Conservation (phyloP, 345 rosid species). For the Murraya koenigii region DNA sequence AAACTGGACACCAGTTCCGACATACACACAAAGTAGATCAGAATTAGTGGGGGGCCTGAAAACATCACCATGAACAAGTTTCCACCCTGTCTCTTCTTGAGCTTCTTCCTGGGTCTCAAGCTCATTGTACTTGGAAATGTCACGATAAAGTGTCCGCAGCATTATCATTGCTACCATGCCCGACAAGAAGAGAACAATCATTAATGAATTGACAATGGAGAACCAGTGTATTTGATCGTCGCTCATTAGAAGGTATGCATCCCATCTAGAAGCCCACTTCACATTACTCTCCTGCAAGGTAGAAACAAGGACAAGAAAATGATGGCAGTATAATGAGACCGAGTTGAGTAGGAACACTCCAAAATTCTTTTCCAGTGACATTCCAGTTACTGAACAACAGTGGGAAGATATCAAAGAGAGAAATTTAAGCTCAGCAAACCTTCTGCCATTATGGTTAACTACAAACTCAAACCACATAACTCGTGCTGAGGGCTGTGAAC, state of each 20-base stretch:
- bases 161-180: conserved; percentile 90
- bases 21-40: conserved; percentile 64
- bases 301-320: conserved; percentile 13
- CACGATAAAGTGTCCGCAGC: conserved; percentile 78
- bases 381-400: background rate
- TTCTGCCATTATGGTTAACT: background rate
- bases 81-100: conserved; percentile 89
- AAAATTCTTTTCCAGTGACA: background rate
- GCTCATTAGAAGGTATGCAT: conserved; percentile 77
- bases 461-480: background rate
- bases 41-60: conserved; percentile 73
- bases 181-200: conserved; percentile 80
- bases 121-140: conserved; percentile 75
- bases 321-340: conserved; percentile 9
- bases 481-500: background rate
- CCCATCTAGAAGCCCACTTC: conserved; percentile 93
- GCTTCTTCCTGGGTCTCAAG: conserved; percentile 88
- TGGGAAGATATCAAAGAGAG: background rate
- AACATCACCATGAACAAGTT: conserved; percentile 77
- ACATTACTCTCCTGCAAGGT: conserved; percentile 64
- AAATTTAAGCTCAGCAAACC: background rate
- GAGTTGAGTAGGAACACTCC: background rate
- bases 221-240: conserved; percentile 87
- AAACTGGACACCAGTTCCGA: conserved; percentile 77
- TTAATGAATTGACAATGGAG: conserved; percentile 74